These are phyloP conservation scores for Tolypocladium guangdongense DNA, from an alignment of 2,329 filamentous ascomycete species.

Conservation along the genomic window DNA sequence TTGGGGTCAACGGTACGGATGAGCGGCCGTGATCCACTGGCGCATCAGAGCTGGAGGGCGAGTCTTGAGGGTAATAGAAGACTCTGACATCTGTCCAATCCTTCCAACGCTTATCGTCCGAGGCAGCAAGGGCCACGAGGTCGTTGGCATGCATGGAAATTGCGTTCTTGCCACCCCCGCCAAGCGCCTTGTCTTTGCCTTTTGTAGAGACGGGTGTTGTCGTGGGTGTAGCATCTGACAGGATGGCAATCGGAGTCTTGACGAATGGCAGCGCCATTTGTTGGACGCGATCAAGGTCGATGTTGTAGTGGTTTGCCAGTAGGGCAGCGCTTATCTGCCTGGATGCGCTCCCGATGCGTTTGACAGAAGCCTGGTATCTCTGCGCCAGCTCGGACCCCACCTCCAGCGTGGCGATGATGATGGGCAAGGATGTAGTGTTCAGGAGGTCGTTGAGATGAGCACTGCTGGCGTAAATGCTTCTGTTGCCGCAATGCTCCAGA, in stretches of 20 bases:
- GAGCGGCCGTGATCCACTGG: constrained; percentile 20
- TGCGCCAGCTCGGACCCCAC: constrained; percentile 81
- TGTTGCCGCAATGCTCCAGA: constrained; percentile 89
- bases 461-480: constrained; percentile 93
- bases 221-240: constrained; percentile 39
- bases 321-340: constrained; percentile 61
- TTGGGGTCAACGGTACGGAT: constrained; percentile 58
- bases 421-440: constrained; percentile 70
- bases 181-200: constrained; percentile 58
- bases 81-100: constrained; percentile 75
- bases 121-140: constrained; percentile 61
- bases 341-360: constrained; percentile 56
- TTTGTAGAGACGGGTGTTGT: constrained; percentile 52
- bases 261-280: constrained; percentile 74
- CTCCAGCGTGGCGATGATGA: constrained; percentile 69
- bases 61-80: constrained; percentile 57
- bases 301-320: constrained; percentile 75
- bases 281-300: constrained; percentile 69
- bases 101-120: constrained; percentile 49
- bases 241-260: constrained; percentile 51
- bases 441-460: constrained; percentile 79
- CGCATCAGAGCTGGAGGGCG: constrained; percentile 11
- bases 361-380: constrained; percentile 82
- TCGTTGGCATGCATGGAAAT: constrained; percentile 70
- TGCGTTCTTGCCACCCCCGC: constrained; percentile 32